These are phyloP conservation scores for Neonectria faginata DNA, from an alignment of 2,329 filamentous ascomycete genomes.

Conservation along the genomic window DNA sequence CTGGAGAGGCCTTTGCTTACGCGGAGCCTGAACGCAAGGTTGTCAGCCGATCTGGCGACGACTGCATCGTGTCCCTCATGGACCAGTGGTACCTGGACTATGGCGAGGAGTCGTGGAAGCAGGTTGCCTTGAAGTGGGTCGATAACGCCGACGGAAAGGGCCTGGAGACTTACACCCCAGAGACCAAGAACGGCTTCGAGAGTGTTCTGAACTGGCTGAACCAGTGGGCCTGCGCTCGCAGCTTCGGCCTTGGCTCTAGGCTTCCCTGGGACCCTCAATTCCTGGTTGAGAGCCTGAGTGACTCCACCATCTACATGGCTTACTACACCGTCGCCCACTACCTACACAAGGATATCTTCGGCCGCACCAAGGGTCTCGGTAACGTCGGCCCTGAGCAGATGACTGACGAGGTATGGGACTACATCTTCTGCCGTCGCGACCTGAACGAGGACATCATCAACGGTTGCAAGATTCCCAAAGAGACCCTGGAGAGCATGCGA, in stretches of 20 bases:
- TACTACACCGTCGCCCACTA: conserved; percentile 77
- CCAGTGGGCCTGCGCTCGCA: conserved; percentile 94
- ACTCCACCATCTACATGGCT: conserved; percentile 92
- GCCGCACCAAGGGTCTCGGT: conserved; percentile 74
- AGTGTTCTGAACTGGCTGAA: conserved; percentile 91
- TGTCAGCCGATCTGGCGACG: conserved; percentile 87
- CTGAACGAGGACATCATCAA: conserved; percentile 72
- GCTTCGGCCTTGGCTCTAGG: conserved; percentile 92
- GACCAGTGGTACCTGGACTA: conserved; percentile 99
- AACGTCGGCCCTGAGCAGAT: conserved; percentile 86
- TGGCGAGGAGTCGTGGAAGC: conserved; percentile 88
- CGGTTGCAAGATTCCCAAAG: conserved; percentile 77
- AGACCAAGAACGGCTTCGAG: conserved; percentile 84
- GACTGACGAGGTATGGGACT: conserved; percentile 96
- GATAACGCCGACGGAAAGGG: conserved; percentile 73
- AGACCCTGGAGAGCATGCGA: conserved; percentile 81
- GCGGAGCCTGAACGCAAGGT: conserved; percentile 93
- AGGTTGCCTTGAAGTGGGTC: conserved; percentile 78
- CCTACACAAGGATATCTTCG: conserved; percentile 89
- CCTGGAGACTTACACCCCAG: conserved; percentile 82
- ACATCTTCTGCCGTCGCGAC: conserved; percentile 84
- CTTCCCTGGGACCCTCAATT: conserved; percentile 93
- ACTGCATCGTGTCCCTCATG: conserved; percentile 91
- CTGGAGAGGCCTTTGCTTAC: conserved; percentile 86
- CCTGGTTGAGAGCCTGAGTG: conserved; percentile 90